Conservation (phyloP, 2,329 filamentous ascomycete genomes). For the Neonectria neomacrospora region DNA sequence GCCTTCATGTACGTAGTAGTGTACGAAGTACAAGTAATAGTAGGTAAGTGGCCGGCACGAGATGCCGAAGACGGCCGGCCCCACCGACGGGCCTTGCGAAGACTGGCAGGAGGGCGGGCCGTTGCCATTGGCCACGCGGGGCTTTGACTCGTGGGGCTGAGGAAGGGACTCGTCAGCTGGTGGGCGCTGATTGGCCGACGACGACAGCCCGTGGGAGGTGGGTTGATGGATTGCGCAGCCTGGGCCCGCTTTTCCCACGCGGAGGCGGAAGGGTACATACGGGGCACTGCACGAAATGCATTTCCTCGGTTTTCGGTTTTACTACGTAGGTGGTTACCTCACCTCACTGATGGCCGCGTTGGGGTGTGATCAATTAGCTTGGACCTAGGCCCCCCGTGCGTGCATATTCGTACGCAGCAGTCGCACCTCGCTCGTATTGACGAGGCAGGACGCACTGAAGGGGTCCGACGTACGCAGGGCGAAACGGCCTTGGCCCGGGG, state of each 20-base stretch:
- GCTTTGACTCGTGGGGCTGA: slow-evolving; percentile 28
- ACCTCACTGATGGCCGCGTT: background rate
- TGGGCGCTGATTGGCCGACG: slow-evolving; percentile 44
- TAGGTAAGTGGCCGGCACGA: slow-evolving; percentile 25
- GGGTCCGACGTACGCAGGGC: no score
- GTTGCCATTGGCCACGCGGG: background rate
- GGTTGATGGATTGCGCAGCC: slow-evolving; percentile 38
- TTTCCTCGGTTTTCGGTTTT: background rate
- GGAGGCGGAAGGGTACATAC: background rate
- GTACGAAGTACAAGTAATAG: no score
- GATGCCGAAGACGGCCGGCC: slow-evolving; percentile 34
- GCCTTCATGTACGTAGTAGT: no score
- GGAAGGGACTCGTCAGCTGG: slow-evolving; percentile 51
- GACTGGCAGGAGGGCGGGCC: background rate
- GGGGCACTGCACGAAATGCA: background rate
- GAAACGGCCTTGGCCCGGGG: background rate
- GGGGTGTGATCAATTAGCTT: background rate
- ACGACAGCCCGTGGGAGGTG: slow-evolving; percentile 7
- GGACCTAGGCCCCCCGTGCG: no score
- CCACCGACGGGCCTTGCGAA: slow-evolving; percentile 14
- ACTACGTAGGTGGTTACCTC: no score
- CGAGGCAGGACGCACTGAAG: no score
- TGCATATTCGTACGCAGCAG: no score
- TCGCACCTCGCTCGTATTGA: no score
- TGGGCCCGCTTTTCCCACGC: slow-evolving; percentile 6